Evolutionary conservation across 495 filamentous ascomycete species (phyloP).

Genomic region (Echria macrotheca): DNA sequence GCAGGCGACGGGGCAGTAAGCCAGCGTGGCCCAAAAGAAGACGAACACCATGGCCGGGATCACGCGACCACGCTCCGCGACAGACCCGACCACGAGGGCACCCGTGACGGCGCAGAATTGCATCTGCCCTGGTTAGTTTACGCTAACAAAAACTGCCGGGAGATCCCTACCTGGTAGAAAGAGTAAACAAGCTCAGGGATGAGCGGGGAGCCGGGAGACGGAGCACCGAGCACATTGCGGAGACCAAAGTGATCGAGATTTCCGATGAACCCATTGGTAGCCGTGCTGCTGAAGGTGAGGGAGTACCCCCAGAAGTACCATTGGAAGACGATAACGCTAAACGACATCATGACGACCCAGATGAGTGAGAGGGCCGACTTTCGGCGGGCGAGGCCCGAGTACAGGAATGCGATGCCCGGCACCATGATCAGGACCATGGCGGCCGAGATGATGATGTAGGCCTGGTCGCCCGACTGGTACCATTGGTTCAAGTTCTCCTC

Average conservation of each 20-base stretch:
- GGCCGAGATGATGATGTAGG: constrained; percentile 86
- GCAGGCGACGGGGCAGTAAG: constrained; percentile 93
- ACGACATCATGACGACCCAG: constrained; percentile 89
- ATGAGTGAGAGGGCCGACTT: constrained; percentile 94
- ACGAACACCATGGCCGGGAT: constrained; percentile 93
- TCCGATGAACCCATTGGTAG: constrained; percentile 79
- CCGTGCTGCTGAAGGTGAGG: constrained; percentile 78
- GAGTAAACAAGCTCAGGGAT: constrained; percentile 88
- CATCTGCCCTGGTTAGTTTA: no score
- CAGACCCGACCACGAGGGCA: constrained; percentile 85
- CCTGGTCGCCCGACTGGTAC: constrained; percentile 56
- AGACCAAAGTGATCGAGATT: constrained; percentile 83
- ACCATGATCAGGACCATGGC: constrained; percentile 97
- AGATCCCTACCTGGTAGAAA: constrained; percentile 68
- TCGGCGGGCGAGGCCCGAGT: constrained; percentile 92
- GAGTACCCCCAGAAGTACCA: constrained; percentile 99
- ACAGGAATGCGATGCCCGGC: constrained; percentile 95
- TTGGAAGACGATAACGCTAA: constrained; percentile 86
- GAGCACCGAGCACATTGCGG: constrained; percentile 68
- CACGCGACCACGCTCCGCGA: constrained; percentile 90
- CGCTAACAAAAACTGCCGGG: not conserved
- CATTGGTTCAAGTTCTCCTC: constrained; percentile 84
- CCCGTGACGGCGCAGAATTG: constrained; percentile 93
- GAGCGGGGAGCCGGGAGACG: constrained; percentile 71
- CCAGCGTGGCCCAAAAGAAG: constrained; percentile 93